Evolutionary conservation across 768 basidiomycete species (phyloP), one percentile per base, ranked within the genome.

Genomic region (Neoboletus magnificus): DNA sequence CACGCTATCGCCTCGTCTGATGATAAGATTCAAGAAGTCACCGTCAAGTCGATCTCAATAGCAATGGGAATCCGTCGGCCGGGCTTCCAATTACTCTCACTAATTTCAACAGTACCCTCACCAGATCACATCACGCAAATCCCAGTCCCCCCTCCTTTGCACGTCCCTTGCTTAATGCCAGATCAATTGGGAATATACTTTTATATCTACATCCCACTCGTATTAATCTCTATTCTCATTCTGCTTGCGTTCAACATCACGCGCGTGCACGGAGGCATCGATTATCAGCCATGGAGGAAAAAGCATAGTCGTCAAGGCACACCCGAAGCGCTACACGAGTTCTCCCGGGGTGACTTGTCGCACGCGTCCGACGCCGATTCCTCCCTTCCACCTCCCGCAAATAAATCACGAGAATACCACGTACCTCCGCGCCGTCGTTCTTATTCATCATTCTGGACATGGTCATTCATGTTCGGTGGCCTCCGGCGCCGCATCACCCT

Each of bases 21-120:
- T 10, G 39, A 60, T 25, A 70, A 70, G 35, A 74, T 83, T 13
- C 80, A 78, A 48, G 95, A 98, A 73, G 79, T 95, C 20, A 90
- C 92, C 0, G 82, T 98, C 65, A 97, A 93, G 69, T 87, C 92
- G 2, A 78, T 97, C 64, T 93, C 92, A 13, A 91, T 94, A 79
- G 89, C 87, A 4, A 91, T 93, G 84, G 91, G 90, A 32, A 81
- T 98, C 50, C 79, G 79, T 42, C 77, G 77, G 29, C 94, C 96
- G 7, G 96, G 93, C 40, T 93, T 94, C 72, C 92, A 96, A 62
- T 80, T 98, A 20, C 79, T 98, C 42, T 90, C 93, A 2, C 80
- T 98, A 23, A 77, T 47, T 75, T 44, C 78, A 78, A 23, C 72
- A 61, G 52, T 62, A 40, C 65, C 67, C 48, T 61, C 61, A 4